Conservation (phyloP, 306 rosid genomes). For the Prunus kanzakura region DNA sequence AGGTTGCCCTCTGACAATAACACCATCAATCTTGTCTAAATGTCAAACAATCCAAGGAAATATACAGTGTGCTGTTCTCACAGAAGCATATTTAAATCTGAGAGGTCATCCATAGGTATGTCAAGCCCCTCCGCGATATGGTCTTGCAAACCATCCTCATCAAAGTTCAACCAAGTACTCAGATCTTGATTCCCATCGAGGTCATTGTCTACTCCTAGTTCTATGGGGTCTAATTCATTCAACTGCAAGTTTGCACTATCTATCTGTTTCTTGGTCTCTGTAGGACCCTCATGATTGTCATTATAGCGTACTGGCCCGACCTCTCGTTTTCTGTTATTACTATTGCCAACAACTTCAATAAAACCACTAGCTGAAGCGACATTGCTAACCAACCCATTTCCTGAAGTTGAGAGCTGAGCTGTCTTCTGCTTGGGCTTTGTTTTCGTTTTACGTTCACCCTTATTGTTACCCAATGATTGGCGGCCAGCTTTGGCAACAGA, state of each 20-base stretch:
- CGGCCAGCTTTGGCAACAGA: slow-evolving; percentile 49
- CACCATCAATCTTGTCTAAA: slow-evolving; percentile 31
- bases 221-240: slow-evolving; percentile 65
- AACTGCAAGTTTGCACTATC: slow-evolving; percentile 42
- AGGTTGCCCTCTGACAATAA: slow-evolving; percentile 47
- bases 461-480: slow-evolving; percentile 41
- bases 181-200: slow-evolving; percentile 61
- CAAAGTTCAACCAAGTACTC: slow-evolving; percentile 65
- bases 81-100: slow-evolving; percentile 49
- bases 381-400: slow-evolving; percentile 45
- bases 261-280: slow-evolving; percentile 39
- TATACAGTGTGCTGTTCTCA: slow-evolving; percentile 50
- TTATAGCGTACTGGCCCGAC: slow-evolving; percentile 29
- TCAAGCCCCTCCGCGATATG: slow-evolving; percentile 56
- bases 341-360: slow-evolving; percentile 30
- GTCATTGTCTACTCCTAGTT: slow-evolving; percentile 54
- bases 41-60: slow-evolving; percentile 36
- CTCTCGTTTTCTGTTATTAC: slow-evolving; percentile 32
- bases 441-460: slow-evolving; percentile 66
- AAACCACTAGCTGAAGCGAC: slow-evolving; percentile 38
- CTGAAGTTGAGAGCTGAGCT: slow-evolving; percentile 56
- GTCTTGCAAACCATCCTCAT: slow-evolving; percentile 61
- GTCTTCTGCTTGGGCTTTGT: slow-evolving; percentile 74
- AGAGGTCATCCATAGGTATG: slow-evolving; percentile 91
- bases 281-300: slow-evolving; percentile 23